Base-by-base conservation (phyloP, 805 yeast genomes). In the Ogataea paraovalis region DNA sequence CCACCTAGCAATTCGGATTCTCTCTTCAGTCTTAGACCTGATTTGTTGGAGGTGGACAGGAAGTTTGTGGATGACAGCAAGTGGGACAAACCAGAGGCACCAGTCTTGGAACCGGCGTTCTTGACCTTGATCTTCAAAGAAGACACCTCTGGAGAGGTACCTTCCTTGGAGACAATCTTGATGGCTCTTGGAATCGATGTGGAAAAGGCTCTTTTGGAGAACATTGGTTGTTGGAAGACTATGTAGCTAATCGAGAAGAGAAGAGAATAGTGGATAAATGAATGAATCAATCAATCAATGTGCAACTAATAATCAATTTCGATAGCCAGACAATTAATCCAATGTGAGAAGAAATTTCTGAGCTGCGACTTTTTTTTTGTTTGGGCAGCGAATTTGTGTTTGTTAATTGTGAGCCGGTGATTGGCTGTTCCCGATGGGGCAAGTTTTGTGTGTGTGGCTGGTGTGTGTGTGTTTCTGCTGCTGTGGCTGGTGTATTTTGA, bases 1-100 rank as follows among this genome's bases (percentile, higher is more conserved):
- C 96, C 98, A 58, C 99, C 98, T 56, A 92, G 76, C 56, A 94
- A 80, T 74, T 92, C 99, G 44, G 91, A 74, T 74, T 94, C 99
- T 72, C 99, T 87, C 64, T 90, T 86, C 63, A 91, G 76, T 75
- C 98, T 87, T 66, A 94, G 78, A 21, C 94, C 96, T 18, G 97
- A 85, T 69, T 89, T 88, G 59, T 80, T 68, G 52, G 76, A 75
- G 48, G 96, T 89, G 77, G 86, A 84, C 66, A 85, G 80, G 76
- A 85, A 94, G 61, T 84, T 85, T 69, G 82, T 90, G 69, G 89
- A 80, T 62, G 92, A 80, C 62, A 91, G 77, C 55, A 90, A 72
- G 70, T 92, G 97, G 40, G 97, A 76, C 57, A 85, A 71, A 72
- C 98, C 99, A 56, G 76, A 70, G 56, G 76, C 70, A 43, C 78